Percentiles rank a stretch among this genome's conserved stretches.
Evolutionary conservation across 768 basidiomycete species (phyloP).

Genomic region (Mycena metata): DNA sequence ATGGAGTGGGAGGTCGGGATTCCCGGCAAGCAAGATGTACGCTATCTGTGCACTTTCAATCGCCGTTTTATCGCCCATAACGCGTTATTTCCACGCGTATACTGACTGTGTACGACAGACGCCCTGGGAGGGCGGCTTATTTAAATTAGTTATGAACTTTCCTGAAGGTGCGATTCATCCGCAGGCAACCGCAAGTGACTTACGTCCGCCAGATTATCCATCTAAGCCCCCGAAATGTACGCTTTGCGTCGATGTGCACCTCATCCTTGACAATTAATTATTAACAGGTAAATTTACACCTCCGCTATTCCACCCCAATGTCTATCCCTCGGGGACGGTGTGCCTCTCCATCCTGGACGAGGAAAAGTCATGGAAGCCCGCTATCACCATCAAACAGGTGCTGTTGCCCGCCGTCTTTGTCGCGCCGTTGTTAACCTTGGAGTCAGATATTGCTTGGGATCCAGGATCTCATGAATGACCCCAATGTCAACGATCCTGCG

Average conservation of each 20-base stretch:
- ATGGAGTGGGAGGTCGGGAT: constrained; percentile 99
- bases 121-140: constrained; percentile 96
- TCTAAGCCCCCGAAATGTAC: constrained; percentile 94
- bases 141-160: constrained; percentile 93
- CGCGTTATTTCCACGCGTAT: constrained; percentile 34
- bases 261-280: neutral
- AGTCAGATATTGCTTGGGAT: constrained; percentile 92
- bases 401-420: constrained; percentile 29
- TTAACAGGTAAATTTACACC: constrained; percentile 95
- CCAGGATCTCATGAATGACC: constrained; percentile 95
- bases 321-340: constrained; percentile 98
- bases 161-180: constrained; percentile 82
- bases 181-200: too few species aligned
- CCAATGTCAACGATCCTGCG: constrained; percentile 97
- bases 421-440: constrained; percentile 15
- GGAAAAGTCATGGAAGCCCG: constrained; percentile 99
- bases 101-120: constrained; percentile 68
- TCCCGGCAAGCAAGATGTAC: constrained; percentile 89
- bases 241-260: neutral
- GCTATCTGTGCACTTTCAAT: constrained; percentile 49
- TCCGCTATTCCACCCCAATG: constrained; percentile 97
- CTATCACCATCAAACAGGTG: constrained; percentile 99
- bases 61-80: neutral
- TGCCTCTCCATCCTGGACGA: constrained; percentile 98
- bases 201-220: constrained; percentile 78